Conservation (phyloP, 805 yeast genomes). For the Ogataea wickerhamii region DNA sequence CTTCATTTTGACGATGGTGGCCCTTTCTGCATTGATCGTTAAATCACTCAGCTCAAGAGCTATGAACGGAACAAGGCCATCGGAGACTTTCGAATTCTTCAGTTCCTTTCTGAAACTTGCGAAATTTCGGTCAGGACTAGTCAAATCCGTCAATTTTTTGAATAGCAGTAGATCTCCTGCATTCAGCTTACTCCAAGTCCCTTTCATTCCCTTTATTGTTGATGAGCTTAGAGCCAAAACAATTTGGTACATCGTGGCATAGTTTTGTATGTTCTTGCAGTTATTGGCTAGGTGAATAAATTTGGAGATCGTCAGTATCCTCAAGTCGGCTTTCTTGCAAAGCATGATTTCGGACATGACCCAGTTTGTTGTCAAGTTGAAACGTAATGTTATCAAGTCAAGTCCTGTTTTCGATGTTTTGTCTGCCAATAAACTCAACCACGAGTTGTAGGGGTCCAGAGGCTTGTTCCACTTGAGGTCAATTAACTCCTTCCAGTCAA, state of each 20-base stretch:
- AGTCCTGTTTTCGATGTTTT: slow-evolving; percentile 54
- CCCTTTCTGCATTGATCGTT: slow-evolving; percentile 65
- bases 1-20: slow-evolving; percentile 37
- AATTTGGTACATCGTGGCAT: slow-evolving; percentile 83
- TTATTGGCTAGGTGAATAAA: slow-evolving; percentile 83
- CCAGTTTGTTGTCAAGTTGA: slow-evolving; percentile 90
- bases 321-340: slow-evolving; percentile 55
- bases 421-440: slow-evolving; percentile 73
- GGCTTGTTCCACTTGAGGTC: slow-evolving; percentile 71
- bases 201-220: slow-evolving; percentile 52
- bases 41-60: slow-evolving; percentile 84
- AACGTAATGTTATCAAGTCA: slow-evolving; percentile 76
- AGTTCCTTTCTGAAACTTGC: slow-evolving; percentile 60
- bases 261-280: slow-evolving; percentile 72
- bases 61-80: slow-evolving; percentile 87
- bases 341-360: slow-evolving; percentile 80
- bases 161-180: slow-evolving; percentile 69
- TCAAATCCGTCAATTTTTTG: slow-evolving; percentile 62
- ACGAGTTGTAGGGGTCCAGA: slow-evolving; percentile 67
- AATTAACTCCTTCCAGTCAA: slow-evolving; percentile 89
- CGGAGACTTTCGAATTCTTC: slow-evolving; percentile 49
- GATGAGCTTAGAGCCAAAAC: slow-evolving; percentile 73
- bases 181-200: slow-evolving; percentile 72
- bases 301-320: slow-evolving; percentile 71
- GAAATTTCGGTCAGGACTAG: slow-evolving; percentile 76